Evolutionary conservation across 352 stramenopile genomes (phyloP), one percentile per base, ranked within the genome.

Genomic region (Globisporangium splendens): DNA sequence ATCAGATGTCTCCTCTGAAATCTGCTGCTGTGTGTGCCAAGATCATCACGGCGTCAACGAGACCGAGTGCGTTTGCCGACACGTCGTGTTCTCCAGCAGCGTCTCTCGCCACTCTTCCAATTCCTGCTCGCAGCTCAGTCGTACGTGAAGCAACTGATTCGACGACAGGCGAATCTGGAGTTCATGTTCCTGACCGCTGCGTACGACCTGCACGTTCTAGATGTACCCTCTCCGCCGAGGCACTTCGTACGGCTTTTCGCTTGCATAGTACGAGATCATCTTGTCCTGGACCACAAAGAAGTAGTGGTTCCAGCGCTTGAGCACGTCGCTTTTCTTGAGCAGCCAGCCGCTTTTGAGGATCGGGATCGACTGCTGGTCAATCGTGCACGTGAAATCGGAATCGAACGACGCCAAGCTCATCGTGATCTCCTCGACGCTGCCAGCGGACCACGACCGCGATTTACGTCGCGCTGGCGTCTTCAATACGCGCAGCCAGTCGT

Each of bases 181-280:
- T 52, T 73, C 70, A 46, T 51, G 69, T 56, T 57, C 62, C 42
- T 41, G 56, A 44, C 59, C 58, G 8, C 56, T 63, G 35, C 63
- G 63, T 49, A 66, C 63, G 13, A 60, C 55, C 44, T 77, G 73
- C 2, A 86, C 75, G 24, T 63, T 52, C 42, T 75, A 63, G 20
- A 91, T 70, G 64, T 91, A 91, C 10, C 77, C 81, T 35, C 81
- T 53, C 39, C 79, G 78, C 7, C 73, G 61, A 8, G 81, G 81
- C 50, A 91, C 81, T 10, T 83, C 79, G 54, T 91, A 87, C n/a
- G 81, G 72, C 68, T 84, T 86, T 61, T 91, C 79, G 31, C 63
- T 86, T 15, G 79, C 66, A 61, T 91, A 89, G 61, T 89, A 91
- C 54, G 75, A 83, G 33, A 91, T 41, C 77, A 87, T 89, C 4